Evolutionary conservation across 805 yeast genomes (phyloP), one percentile per base, ranked within the genome.

Genomic region (Nakazawaea wyomingensis): DNA sequence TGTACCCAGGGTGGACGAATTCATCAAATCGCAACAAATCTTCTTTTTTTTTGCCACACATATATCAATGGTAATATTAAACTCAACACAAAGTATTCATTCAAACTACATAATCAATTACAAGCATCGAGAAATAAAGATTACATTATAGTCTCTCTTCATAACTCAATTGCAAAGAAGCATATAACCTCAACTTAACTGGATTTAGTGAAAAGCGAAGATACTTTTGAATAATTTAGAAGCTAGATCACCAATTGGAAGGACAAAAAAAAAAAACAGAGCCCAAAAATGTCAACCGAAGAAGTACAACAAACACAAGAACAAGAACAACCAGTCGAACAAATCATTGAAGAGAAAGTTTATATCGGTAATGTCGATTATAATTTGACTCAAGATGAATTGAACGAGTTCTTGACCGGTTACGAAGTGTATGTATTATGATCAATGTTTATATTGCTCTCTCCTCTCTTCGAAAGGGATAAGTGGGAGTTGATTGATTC

Each of bases 311-410:
- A 44, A 21, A 50, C 43, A 34, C 50, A 50, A 20, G 44, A 35
- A 33, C 34, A 21, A 26, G 39, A 39, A 19, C 13, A 10, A n/a
- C 32, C 32, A 29, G 13, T n/a, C 13, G 42, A 35, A 22, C 16
- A 36, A 22, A 38, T 62, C 45, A 64, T 71, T 48, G 74, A 69
- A 45, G 72, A 68, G 38, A 69, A 68, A 38, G 63, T 72, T 18
- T 69, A 66, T 46, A 66, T 74, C 34, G 70, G 71, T 37, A 74
- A 74, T 52, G 57, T 75, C 43, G 66, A 66, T 30, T 72, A 61
- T 54, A 57, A 57, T 29, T 64, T 70, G 17, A 62, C 71, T 13
- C 75, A 71, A 50, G 71, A 65, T 4, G 75, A 74, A 42, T 61
- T 75, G 37, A 61, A 59, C 42, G 61, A 56, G 11, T 61, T 66